These are phyloP conservation scores for Rhododendron vialii DNA, from an alignment of 148 eudicot genomes.

Conservation along the genomic window DNA sequence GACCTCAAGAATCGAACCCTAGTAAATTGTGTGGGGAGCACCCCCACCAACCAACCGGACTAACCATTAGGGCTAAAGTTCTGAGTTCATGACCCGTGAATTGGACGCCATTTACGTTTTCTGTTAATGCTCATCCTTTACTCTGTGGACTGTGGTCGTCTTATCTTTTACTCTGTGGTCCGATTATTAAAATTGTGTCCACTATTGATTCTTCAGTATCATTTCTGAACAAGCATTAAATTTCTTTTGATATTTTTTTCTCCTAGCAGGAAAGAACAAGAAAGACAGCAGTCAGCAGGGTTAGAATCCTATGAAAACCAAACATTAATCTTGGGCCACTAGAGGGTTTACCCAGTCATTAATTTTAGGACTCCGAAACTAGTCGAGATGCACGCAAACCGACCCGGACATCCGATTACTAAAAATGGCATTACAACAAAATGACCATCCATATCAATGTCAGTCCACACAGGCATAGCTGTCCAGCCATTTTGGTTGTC, in stretches of 20 bases:
- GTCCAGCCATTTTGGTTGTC: slow-evolving; percentile 13
- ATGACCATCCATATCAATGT: neutral
- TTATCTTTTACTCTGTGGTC: neutral
- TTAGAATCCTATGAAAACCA: neutral
- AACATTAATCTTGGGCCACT: neutral
- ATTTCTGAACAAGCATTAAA: neutral
- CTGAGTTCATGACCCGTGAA: too few relatives aligned
- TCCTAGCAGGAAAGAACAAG: neutral
- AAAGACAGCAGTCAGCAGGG: neutral
- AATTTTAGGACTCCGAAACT: neutral
- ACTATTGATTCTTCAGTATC: neutral
- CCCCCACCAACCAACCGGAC: too few relatives aligned
- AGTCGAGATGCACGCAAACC: neutral
- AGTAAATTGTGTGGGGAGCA: too few relatives aligned
- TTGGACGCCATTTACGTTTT: neutral
- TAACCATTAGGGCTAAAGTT: neutral
- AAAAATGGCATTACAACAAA: neutral
- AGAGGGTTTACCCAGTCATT: neutral
- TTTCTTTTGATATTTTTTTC: neutral
- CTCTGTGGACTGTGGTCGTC: too few relatives aligned
- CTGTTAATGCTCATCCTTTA: neutral
- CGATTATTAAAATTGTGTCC: neutral
- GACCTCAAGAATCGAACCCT: too few relatives aligned
- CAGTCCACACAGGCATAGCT: neutral
- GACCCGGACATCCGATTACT: too few relatives aligned